These are phyloP conservation scores for Citrus medica DNA, from an alignment of 345 rosid species.

Conservation along the genomic window DNA sequence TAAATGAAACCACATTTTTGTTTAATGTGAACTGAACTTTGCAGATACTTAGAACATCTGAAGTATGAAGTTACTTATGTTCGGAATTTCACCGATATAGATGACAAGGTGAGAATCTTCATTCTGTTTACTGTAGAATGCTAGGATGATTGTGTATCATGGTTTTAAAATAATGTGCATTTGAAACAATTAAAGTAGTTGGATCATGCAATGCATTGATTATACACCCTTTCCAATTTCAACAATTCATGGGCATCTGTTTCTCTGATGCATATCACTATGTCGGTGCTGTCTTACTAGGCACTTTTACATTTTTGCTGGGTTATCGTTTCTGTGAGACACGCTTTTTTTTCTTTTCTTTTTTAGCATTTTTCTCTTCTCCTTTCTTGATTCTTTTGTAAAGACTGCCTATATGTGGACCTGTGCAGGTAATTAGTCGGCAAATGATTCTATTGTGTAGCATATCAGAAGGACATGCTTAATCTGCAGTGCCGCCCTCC, in stretches of 20 bases:
- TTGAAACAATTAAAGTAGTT: background rate
- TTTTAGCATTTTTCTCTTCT: background rate
- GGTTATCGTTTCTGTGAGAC: background rate
- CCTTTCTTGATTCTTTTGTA: background rate
- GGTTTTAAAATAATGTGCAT: no score
- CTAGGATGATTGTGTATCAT: background rate
- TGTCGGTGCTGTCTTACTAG: background rate
- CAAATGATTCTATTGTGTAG: constrained; percentile 71
- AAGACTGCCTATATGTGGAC: constrained; percentile 1
- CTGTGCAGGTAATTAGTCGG: constrained; percentile 66
- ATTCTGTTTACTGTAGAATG: background rate
- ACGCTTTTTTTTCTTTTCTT: no score
- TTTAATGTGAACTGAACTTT: constrained; percentile 18
- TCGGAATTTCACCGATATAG: constrained; percentile 86
- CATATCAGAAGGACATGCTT: constrained; percentile 66
- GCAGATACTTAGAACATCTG: constrained; percentile 66
- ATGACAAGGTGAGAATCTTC: constrained; percentile 66
- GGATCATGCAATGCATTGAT: background rate
- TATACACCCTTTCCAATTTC: background rate
- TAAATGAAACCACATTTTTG: background rate
- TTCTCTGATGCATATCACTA: no score
- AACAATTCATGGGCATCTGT: background rate
- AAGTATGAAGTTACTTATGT: constrained; percentile 73
- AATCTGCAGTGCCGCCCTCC: constrained; percentile 76
- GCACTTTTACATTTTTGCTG: background rate